Percentiles rank a stretch among this genome's conserved stretches.
These are phyloP conservation scores for Metschnikowia similis DNA, from an alignment of 805 yeast species.

Conservation along the genomic window DNA sequence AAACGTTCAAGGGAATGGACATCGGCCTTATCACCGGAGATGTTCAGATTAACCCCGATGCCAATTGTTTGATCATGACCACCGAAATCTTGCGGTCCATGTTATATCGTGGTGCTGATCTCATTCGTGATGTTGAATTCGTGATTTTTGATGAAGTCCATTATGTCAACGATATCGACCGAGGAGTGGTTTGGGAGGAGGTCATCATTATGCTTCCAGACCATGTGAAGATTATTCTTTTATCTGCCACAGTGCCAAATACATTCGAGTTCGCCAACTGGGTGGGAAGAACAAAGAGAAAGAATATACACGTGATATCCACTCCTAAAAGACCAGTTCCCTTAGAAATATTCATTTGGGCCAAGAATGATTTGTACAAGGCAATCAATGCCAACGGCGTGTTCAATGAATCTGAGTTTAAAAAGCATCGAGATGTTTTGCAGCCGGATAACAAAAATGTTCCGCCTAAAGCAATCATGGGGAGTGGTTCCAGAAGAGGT, in stretches of 20 bases:
- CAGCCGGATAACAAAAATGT: constrained; percentile 35
- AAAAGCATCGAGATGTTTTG: constrained; percentile 51
- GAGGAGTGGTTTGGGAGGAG: constrained; percentile 99
- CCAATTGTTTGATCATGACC: constrained; percentile 94
- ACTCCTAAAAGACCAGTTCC: constrained; percentile 98
- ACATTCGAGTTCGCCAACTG: constrained; percentile 96
- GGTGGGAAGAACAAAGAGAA: constrained; percentile 96
- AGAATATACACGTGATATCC: constrained; percentile 92
- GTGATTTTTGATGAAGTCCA: constrained; percentile 98
- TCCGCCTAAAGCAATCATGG: constrained; percentile 34
- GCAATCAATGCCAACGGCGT: constrained; percentile 70
- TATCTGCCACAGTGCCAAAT: constrained; percentile 98
- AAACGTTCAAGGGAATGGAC: constrained; percentile 73
- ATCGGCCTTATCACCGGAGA: constrained; percentile 97
- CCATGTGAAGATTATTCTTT: constrained; percentile 83
- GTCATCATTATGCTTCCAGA: constrained; percentile 97
- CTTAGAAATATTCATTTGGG: constrained; percentile 80
- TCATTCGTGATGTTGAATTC: constrained; percentile 94
- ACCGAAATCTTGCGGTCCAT: constrained; percentile 93
- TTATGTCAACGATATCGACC: constrained; percentile 91
- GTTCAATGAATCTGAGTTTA: constrained; percentile 63
- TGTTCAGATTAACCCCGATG: constrained; percentile 95
- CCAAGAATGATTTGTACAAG: constrained; percentile 67
- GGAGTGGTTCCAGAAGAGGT: constrained; percentile 38
- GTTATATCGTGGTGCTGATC: constrained; percentile 95